These are phyloP conservation scores for Colletotrichum orchidophilum DNA, from an alignment of 2,329 filamentous ascomycete genomes.

Conservation along the genomic window DNA sequence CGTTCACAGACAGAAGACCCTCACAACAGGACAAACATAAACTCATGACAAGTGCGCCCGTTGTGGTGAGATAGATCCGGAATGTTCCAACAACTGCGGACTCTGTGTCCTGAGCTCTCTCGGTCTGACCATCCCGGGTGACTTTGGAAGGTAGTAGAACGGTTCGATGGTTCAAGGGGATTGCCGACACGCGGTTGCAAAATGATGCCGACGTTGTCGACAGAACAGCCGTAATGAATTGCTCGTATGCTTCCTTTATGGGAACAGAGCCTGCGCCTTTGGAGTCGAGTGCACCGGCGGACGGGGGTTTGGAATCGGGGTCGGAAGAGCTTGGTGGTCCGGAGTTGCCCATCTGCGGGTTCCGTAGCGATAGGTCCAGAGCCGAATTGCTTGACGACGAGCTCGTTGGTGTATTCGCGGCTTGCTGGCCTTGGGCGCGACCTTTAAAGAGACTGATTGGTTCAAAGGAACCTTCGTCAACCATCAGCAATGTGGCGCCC, in stretches of 20 bases:
- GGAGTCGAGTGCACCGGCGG: slow-evolving; percentile 40
- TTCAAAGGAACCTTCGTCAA: slow-evolving; percentile 62
- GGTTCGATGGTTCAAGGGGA: slow-evolving; percentile 63
- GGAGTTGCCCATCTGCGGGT: slow-evolving; percentile 31
- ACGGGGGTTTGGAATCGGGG: slow-evolving; percentile 37
- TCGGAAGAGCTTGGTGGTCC: slow-evolving; percentile 41
- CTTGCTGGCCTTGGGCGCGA: slow-evolving; percentile 49
- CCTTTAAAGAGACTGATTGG: slow-evolving; percentile 58
- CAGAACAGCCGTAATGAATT: slow-evolving; percentile 62
- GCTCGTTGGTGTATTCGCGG: slow-evolving; percentile 56
- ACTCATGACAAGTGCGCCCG: slow-evolving; percentile 61
- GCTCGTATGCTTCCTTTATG: slow-evolving; percentile 60
- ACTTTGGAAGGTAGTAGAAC: slow-evolving; percentile 51
- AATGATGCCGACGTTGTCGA: slow-evolving; percentile 61
- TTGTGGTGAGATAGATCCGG: slow-evolving; percentile 64
- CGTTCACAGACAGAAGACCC: slow-evolving; percentile 57
- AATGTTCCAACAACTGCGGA: slow-evolving; percentile 52
- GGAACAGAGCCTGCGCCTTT: slow-evolving; percentile 47
- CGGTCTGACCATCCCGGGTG: slow-evolving; percentile 18
- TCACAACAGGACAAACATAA: slow-evolving; percentile 58
- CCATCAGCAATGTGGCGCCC: slow-evolving; percentile 53
- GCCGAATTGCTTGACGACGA: slow-evolving; percentile 53
- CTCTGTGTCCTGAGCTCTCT: slow-evolving; percentile 13
- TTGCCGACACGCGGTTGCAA: slow-evolving; percentile 57
- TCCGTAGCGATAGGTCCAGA: slow-evolving; percentile 48